Base-by-base conservation (phyloP, 2,329 filamentous ascomycete genomes). In the Claviceps monticola region DNA sequence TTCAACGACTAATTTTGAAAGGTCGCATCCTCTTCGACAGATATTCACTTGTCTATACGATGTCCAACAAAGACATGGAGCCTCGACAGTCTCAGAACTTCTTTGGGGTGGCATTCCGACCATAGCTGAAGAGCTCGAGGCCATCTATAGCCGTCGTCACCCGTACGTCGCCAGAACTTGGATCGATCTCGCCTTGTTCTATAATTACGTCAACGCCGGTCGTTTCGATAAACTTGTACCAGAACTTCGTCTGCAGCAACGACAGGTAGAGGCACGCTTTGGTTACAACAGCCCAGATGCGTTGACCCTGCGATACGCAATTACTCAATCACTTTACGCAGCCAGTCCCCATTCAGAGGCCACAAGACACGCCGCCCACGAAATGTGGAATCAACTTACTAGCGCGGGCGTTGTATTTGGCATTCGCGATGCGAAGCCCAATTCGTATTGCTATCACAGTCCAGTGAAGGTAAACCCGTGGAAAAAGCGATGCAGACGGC, bases 61-160 rank as follows among this genome's bases (percentile, higher is more conserved):
- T 39, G 66, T 72, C 5, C 69, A 71, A 52, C 70, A 72, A 53
- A 72, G 71, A 43, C 70, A 72, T 53, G 70, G 70, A 2, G 62
- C 70, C 7, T 58, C 57, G 2, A 70, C 67, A 8, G 58, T 72
- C n/a, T 72, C 70, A 5, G 69, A 72, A 50, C 57, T 72, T 13
- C 58, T 72, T 2, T 71, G 69, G 68, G 63, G 61, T 41, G 70
- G 68, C 48, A 64, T 68, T 38, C 66, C 70, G 2, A 64, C 66
- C 2, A 66, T 72, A 53, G 68, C 69, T 1, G 70, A 72, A 48
- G 70, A 72, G 55, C 57, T 72, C 17, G 70, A 72, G 50, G 68
- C 68, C 34, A 71, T 71, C 29, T 72, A 72, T 54, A 65, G 70
- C 17, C 63, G 67, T 34, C 63, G 64, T 4, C 70, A 72, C 50